phyloP scores from a whole-genome alignment of 768 basidiomycete species.

The Jaapia argillacea region DNA sequence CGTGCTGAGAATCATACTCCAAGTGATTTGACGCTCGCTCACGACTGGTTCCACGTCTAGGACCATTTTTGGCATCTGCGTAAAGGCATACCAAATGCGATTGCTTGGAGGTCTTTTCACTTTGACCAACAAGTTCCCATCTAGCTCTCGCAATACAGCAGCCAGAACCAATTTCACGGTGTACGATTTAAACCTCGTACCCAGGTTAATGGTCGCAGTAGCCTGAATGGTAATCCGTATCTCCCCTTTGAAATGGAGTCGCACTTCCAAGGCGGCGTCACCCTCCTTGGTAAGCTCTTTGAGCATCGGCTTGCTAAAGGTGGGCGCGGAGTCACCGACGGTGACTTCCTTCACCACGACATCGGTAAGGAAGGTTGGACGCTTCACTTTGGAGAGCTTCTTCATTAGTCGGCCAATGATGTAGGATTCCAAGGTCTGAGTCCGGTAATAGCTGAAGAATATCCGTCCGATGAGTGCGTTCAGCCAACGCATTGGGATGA shows the following conservation, averaged over 20 bases:
- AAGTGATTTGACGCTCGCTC: slow-evolving; percentile 88
- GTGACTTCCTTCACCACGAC: slow-evolving; percentile 84
- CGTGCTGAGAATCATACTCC: slow-evolving; percentile 83
- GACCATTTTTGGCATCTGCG: slow-evolving; percentile 79
- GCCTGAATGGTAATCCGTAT: slow-evolving; percentile 86
- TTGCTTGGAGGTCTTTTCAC: slow-evolving; percentile 94
- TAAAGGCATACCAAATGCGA: slow-evolving; percentile 95
- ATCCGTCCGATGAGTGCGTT: slow-evolving; percentile 90
- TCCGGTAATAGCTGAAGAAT: slow-evolving; percentile 89
- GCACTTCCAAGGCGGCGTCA: slow-evolving; percentile 83
- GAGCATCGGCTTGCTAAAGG: slow-evolving; percentile 94
- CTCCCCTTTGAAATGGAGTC: slow-evolving; percentile 78
- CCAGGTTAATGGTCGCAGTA: slow-evolving; percentile 77
- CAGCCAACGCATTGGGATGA: slow-evolving; percentile 95
- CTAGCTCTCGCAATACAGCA: slow-evolving; percentile 78
- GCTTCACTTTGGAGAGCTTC: slow-evolving; percentile 87
- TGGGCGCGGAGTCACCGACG: slow-evolving; percentile 75
- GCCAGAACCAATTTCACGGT: slow-evolving; percentile 85
- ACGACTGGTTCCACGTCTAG: slow-evolving; percentile 90
- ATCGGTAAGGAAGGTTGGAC: slow-evolving; percentile 77
- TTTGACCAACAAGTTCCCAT: slow-evolving; percentile 83
- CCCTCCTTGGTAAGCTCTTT: slow-evolving; percentile 95
- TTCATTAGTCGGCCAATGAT: slow-evolving; percentile 88
- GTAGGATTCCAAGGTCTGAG: slow-evolving; percentile 68
- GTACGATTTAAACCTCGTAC: slow-evolving; percentile 80